A percentile compares a stretch with the other conserved stretches of the same genome.
These are phyloP conservation scores for Zymoseptoria pseudotritici DNA, from an alignment of 2,329 filamentous ascomycete genomes.

Conservation along the genomic window DNA sequence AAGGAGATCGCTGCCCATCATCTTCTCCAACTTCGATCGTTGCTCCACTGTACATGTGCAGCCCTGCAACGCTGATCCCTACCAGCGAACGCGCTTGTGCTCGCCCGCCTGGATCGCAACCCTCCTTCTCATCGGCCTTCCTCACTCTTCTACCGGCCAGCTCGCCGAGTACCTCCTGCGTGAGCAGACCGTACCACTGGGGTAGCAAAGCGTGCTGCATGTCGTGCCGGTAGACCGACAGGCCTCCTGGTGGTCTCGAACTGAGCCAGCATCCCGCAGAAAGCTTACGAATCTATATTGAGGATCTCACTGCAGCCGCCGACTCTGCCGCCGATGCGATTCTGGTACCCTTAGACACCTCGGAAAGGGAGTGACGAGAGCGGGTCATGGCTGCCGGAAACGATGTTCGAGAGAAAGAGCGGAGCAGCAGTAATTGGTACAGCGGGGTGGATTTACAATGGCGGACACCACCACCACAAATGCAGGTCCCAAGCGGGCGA, in stretches of 20 bases:
- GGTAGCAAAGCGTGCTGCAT: not conserved
- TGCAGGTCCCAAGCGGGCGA: conserved; percentile 2
- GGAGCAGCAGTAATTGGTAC: conserved; percentile 7
- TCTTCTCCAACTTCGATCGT: not conserved
- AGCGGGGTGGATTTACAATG: conserved; percentile 15
- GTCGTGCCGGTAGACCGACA: not conserved
- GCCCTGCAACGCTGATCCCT: not conserved
- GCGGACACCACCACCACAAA: conserved; percentile 13
- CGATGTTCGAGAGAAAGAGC: conserved; percentile 9
- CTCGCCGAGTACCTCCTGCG: not conserved
- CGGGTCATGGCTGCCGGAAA: conserved; percentile 5
- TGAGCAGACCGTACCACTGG: not conserved
- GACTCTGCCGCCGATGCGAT: not conserved
- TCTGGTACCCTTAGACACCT: not conserved
- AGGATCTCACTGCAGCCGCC: not conserved
- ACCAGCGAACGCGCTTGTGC: not conserved
- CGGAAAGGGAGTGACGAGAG: not conserved
- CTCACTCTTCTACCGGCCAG: not conserved
- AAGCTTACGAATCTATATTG: not conserved
- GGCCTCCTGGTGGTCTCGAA: not conserved
- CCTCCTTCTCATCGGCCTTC: not conserved
- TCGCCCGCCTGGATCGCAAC: not conserved
- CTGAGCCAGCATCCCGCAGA: not conserved
- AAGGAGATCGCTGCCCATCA: not conserved
- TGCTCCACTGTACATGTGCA: not conserved